Evolutionary conservation across 495 filamentous ascomycete species (phyloP).

Genomic region (Penicillium antarcticum): DNA sequence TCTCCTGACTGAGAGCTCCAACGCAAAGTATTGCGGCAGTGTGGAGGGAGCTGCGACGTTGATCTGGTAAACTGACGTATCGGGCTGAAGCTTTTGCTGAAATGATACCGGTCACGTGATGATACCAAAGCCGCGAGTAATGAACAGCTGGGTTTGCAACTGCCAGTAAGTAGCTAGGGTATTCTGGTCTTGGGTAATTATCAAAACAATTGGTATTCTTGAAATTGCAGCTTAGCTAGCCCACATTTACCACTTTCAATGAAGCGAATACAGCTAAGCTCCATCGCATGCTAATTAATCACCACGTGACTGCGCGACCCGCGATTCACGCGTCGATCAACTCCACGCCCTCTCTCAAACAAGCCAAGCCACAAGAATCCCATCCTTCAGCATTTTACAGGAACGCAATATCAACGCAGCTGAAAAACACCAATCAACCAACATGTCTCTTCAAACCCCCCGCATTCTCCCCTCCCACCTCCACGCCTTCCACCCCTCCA

Average conservation of each 20-base stretch:
- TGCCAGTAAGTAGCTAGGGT: too few relatives aligned
- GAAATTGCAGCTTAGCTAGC: too few relatives aligned
- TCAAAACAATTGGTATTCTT: too few relatives aligned
- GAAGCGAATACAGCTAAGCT: background rate
- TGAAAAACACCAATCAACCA: slow-evolving; percentile 4
- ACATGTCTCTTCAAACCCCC: slow-evolving; percentile 58
- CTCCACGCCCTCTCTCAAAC: background rate
- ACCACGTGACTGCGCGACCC: slow-evolving; percentile 30
- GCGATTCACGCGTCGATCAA: slow-evolving; percentile 18
- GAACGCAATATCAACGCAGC: background rate
- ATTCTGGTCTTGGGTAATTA: too few relatives aligned
- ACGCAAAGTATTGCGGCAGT: slow-evolving; percentile 25
- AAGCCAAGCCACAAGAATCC: background rate
- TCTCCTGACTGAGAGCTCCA: background rate
- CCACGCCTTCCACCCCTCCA: slow-evolving; percentile 55
- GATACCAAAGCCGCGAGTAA: background rate
- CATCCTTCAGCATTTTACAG: background rate
- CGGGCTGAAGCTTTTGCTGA: slow-evolving; percentile 28
- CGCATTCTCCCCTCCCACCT: slow-evolving; percentile 68
- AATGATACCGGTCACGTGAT: slow-evolving; percentile 21
- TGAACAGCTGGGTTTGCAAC: too few relatives aligned
- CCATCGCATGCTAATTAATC: background rate
- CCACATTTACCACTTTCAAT: background rate
- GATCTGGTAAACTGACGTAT: slow-evolving; percentile 20
- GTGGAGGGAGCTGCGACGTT: slow-evolving; percentile 29